phyloP scores from a whole-genome alignment of 345 rosid species.

The Citrus inodora region DNA sequence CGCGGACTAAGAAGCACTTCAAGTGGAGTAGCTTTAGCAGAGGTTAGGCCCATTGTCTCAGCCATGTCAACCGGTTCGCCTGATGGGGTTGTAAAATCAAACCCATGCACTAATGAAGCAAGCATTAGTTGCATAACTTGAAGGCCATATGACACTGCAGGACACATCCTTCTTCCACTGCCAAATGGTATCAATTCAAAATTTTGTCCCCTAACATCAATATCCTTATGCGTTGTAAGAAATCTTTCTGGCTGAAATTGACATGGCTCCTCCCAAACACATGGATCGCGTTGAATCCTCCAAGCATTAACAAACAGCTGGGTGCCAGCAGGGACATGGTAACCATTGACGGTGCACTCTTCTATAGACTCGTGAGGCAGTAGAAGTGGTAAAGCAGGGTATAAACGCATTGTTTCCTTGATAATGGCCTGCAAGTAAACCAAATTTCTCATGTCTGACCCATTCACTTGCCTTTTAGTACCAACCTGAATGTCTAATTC shows the following conservation, averaged over 20 bases:
- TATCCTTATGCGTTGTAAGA: not conserved
- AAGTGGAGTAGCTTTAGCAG: not conserved
- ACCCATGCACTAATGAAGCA: not conserved
- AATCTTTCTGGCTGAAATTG: not conserved
- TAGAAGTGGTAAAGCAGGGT: not conserved
- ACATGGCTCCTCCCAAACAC: not conserved
- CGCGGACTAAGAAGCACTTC: not conserved
- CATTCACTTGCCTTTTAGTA: not conserved
- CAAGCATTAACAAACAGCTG: not conserved
- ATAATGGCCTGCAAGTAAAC: not conserved
- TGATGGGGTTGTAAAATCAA: not conserved
- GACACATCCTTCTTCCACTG: not conserved
- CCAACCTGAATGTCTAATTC: not conserved
- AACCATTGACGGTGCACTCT: not conserved
- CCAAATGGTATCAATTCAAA: not conserved
- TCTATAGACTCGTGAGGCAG: not conserved
- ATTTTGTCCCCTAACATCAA: not conserved
- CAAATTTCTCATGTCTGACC: not conserved
- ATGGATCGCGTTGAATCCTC: not conserved
- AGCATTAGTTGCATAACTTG: not conserved
- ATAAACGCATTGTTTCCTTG: not conserved
- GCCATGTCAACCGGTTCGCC: not conserved
- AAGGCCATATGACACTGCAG: not conserved
- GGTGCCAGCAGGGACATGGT: not conserved
- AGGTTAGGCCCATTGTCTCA: not conserved